These are phyloP conservation scores for Ustilago tritici DNA, from an alignment of 1,284 basidiomycete species.

Conservation along the genomic window DNA sequence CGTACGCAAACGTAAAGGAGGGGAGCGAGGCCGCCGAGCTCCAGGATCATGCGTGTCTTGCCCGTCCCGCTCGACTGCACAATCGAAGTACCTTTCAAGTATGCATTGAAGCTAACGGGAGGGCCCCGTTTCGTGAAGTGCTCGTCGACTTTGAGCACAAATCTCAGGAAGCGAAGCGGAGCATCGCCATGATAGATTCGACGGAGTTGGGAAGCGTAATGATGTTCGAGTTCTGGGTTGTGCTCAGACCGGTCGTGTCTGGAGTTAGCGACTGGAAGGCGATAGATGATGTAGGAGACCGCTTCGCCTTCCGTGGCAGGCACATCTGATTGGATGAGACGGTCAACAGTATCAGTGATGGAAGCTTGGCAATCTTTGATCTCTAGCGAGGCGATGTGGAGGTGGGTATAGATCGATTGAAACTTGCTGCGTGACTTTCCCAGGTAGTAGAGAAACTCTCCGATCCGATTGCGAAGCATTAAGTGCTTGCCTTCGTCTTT, in stretches of 20 bases:
- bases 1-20: slow-evolving; percentile 34
- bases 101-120: neutral
- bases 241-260: neutral
- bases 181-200: slow-evolving; percentile 11
- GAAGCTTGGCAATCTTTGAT: neutral
- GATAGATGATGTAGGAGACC: neutral
- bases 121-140: neutral
- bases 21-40: slow-evolving; percentile 8
- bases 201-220: slow-evolving; percentile 3
- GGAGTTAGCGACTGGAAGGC: neutral
- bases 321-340: neutral
- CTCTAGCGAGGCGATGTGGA: neutral
- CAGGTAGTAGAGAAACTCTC: neutral
- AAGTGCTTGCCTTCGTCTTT: too few species aligned
- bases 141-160: neutral
- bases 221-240: neutral
- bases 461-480: neutral
- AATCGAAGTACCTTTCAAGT: slow-evolving; percentile 17
- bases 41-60: slow-evolving; percentile 29
- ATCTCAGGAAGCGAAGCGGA: slow-evolving; percentile 11
- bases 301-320: neutral
- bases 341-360: neutral
- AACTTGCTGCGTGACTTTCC: neutral
- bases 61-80: slow-evolving; percentile 38
- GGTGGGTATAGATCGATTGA: neutral